Evolutionary conservation across 352 stramenopile genomes (phyloP).

Genomic region (Achlya hypogyna): DNA sequence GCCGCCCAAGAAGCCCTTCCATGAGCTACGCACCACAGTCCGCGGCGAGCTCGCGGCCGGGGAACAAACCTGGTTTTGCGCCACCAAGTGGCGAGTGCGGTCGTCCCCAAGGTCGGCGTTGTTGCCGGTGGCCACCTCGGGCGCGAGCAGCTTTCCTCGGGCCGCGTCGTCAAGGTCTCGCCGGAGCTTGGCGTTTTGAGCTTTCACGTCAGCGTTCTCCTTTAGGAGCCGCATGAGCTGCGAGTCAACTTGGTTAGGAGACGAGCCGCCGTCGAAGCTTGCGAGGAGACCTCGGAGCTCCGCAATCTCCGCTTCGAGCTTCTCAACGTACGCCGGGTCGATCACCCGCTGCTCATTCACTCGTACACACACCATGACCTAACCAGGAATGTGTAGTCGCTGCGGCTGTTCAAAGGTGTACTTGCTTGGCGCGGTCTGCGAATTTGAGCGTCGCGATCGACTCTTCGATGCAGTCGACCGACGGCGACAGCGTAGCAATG

Average conservation of each 20-base stretch:
- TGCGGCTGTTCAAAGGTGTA: background rate
- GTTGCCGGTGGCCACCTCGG: background rate
- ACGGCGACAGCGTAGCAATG: constrained; percentile 85
- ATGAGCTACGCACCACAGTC: constrained; percentile 38
- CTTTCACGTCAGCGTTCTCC: constrained; percentile 60
- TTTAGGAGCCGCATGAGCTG: constrained; percentile 43
- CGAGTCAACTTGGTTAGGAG: constrained; percentile 3
- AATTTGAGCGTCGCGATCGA: constrained; percentile 93
- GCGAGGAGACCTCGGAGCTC: constrained; percentile 57
- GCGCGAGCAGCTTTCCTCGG: constrained; percentile 21
- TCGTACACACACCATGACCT: constrained; percentile 80
- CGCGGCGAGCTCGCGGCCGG: background rate
- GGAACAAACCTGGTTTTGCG: background rate
- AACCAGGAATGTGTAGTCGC: background rate
- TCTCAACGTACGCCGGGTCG: constrained; percentile 80
- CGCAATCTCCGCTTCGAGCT: constrained; percentile 77
- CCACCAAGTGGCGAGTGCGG: background rate
- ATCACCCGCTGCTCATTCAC: constrained; percentile 82
- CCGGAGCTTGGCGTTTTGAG: constrained; percentile 44
- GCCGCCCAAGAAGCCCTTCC: constrained; percentile 46
- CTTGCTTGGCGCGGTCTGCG: constrained; percentile 82
- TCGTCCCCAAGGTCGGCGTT: constrained; percentile 3
- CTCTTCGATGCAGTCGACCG: constrained; percentile 80
- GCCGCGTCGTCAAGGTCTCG: constrained; percentile 53
- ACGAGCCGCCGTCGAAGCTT: constrained; percentile 27